These are phyloP conservation scores for Gracilaria domingensis DNA, from an alignment of 23 red algal genomes.

Conservation along the genomic window DNA sequence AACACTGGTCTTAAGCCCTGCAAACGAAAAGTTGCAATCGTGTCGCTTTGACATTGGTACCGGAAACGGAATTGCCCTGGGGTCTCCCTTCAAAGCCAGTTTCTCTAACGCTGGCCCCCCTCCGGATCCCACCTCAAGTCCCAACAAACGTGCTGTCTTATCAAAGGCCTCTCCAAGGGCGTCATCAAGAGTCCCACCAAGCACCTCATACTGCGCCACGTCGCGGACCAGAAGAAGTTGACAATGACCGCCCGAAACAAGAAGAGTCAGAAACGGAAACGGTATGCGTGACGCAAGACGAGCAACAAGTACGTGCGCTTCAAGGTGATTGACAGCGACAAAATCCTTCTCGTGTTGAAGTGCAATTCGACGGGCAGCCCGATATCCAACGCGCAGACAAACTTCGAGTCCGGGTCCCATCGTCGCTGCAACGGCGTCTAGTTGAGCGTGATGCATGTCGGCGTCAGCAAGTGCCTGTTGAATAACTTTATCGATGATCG, in stretches of 20 bases:
- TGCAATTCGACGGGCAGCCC: slow-evolving; percentile 64
- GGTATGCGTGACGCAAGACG: slow-evolving; percentile 38
- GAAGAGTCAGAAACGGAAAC: slow-evolving; percentile 92
- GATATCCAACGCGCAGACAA: slow-evolving; percentile 93
- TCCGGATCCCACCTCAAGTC: slow-evolving; percentile 85
- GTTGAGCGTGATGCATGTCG: neutral
- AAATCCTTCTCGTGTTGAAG: slow-evolving; percentile 56
- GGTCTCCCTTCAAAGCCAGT: slow-evolving; percentile 81
- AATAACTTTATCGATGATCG: slow-evolving; percentile 77
- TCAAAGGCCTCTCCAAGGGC: slow-evolving; percentile 96
- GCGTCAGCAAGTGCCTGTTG: slow-evolving; percentile 71
- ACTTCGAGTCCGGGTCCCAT: slow-evolving; percentile 98
- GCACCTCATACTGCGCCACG: slow-evolving; percentile 83
- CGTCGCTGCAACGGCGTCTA: slow-evolving; percentile 89
- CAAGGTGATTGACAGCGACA: slow-evolving; percentile 96
- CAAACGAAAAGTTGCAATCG: slow-evolving; percentile 97
- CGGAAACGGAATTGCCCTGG: slow-evolving; percentile 77
- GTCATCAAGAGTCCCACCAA: slow-evolving; percentile 98
- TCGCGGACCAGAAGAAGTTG: slow-evolving; percentile 83
- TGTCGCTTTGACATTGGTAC: slow-evolving; percentile 81
- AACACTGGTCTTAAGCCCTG: slow-evolving; percentile 95
- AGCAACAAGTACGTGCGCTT: slow-evolving; percentile 91
- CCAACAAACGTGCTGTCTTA: slow-evolving; percentile 91
- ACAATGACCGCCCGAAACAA: slow-evolving; percentile 97
- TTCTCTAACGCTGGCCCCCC: slow-evolving; percentile 87